These are phyloP conservation scores for Artemisia argyi DNA, from an alignment of 129 eudicot species.

Conservation along the genomic window DNA sequence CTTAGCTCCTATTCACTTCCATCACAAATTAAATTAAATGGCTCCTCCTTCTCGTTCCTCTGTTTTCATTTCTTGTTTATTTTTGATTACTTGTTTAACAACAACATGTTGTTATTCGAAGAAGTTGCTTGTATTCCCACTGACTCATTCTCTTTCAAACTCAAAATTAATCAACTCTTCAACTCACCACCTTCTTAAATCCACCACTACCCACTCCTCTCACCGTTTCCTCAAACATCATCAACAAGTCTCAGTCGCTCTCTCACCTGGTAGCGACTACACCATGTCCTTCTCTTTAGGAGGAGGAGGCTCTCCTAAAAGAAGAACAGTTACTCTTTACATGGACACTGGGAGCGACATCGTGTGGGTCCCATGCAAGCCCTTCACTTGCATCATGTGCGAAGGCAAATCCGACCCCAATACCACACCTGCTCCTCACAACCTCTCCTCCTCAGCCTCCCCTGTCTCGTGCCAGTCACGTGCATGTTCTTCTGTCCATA, in stretches of 20 bases:
- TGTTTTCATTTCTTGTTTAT: constrained; percentile 4
- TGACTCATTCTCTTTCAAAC: constrained; percentile 59
- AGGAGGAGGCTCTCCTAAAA: neutral
- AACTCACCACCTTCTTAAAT: constrained; percentile 58
- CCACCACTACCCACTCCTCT: constrained; percentile 74
- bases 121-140: constrained; percentile 38
- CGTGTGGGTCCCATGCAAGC: constrained; percentile 89
- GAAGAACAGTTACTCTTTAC: constrained; percentile 44
- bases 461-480: constrained; percentile 70
- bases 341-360: constrained; percentile 94
- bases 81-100: neutral
- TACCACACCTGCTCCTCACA: constrained; percentile 44
- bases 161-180: constrained; percentile 36
- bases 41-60: constrained; percentile 19
- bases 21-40: neutral
- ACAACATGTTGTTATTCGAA: too few species aligned
- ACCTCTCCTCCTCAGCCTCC: constrained; percentile 48
- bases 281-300: constrained; percentile 70
- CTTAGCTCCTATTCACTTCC: neutral
- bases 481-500: constrained; percentile 72
- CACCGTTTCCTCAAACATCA: constrained; percentile 60
- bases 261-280: constrained; percentile 79
- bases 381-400: constrained; percentile 77
- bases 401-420: constrained; percentile 60
- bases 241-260: constrained; percentile 69